phyloP scores from a whole-genome alignment of 2,329 filamentous ascomycete genomes.

The Tolypocladium ovalisporum region DNA sequence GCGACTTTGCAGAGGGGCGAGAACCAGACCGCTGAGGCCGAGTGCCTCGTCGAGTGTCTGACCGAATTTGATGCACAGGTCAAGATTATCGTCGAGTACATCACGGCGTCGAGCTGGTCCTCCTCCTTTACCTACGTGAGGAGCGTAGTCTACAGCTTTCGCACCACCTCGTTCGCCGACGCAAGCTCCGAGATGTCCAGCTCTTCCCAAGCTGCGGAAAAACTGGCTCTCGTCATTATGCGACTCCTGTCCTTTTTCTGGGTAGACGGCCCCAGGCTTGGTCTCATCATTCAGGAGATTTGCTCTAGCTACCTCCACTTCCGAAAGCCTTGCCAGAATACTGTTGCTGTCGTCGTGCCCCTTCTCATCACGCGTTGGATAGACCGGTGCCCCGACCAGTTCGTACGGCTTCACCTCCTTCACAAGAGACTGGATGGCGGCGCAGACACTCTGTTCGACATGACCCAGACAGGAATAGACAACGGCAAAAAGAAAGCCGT shows the following conservation, averaged over 20 bases:
- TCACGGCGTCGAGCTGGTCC: constrained; percentile 54
- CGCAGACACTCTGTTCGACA: constrained; percentile 58
- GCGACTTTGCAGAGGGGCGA: constrained; percentile 7
- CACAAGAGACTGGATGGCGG: constrained; percentile 53
- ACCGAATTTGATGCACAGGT: constrained; percentile 42
- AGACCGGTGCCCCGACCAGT: constrained; percentile 53
- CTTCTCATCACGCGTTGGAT: constrained; percentile 56
- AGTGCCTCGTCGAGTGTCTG: constrained; percentile 22
- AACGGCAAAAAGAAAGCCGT: constrained; percentile 42
- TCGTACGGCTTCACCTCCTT: constrained; percentile 49
- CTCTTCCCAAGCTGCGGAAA: constrained; percentile 38
- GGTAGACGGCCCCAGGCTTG: constrained; percentile 52
- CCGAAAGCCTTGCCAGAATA: constrained; percentile 51
- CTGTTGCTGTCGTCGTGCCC: constrained; percentile 50
- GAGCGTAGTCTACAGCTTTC: constrained; percentile 37
- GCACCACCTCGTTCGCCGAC: constrained; percentile 30
- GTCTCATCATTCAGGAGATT: constrained; percentile 52
- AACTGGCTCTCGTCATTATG: constrained; percentile 39
- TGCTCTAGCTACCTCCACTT: constrained; percentile 58
- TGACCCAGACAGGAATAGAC: constrained; percentile 52
- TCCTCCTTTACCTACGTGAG: constrained; percentile 48
- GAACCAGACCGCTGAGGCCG: constrained; percentile 9
- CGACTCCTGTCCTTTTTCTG: constrained; percentile 52
- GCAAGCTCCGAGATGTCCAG: constrained; percentile 21
- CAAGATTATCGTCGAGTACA: constrained; percentile 49